Percentiles rank a stretch among this genome's conserved stretches.
These are phyloP conservation scores for Citrullus amarus DNA, from an alignment of 306 rosid genomes.

Conservation along the genomic window DNA sequence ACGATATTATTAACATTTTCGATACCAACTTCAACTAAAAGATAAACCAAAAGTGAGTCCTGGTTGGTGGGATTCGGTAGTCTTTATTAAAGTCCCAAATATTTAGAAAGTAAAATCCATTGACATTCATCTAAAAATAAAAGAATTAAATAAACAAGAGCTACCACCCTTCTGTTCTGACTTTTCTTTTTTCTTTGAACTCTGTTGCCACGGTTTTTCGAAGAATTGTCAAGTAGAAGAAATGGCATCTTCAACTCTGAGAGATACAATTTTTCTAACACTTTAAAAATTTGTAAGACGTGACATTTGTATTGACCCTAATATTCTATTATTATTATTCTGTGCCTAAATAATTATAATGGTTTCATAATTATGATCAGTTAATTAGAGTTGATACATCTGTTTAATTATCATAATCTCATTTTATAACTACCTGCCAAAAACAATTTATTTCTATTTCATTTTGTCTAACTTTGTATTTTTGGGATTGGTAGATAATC, in stretches of 20 bases:
- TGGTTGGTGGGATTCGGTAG: conserved; percentile 5
- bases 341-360: not conserved
- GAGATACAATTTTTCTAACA: not conserved
- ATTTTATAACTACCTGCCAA: not conserved
- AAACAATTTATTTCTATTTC: not conserved
- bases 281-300: not conserved
- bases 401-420: not conserved
- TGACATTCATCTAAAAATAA: conserved; percentile 2
- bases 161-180: not conserved
- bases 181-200: not conserved
- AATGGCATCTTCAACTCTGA: not conserved
- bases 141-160: not conserved
- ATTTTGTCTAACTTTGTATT: not conserved
- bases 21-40: not conserved
- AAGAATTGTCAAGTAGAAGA: not conserved
- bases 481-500: conserved; percentile 43
- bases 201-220: not conserved
- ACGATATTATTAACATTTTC: not conserved
- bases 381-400: not conserved
- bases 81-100: not conserved
- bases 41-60: not conserved
- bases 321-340: not conserved
- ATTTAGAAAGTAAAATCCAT: not conserved
- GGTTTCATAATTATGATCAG: not conserved
- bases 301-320: not conserved